These are phyloP conservation scores for Arthrobotrys entomopaga DNA, from an alignment of 2,329 filamentous ascomycete species.

Conservation along the genomic window DNA sequence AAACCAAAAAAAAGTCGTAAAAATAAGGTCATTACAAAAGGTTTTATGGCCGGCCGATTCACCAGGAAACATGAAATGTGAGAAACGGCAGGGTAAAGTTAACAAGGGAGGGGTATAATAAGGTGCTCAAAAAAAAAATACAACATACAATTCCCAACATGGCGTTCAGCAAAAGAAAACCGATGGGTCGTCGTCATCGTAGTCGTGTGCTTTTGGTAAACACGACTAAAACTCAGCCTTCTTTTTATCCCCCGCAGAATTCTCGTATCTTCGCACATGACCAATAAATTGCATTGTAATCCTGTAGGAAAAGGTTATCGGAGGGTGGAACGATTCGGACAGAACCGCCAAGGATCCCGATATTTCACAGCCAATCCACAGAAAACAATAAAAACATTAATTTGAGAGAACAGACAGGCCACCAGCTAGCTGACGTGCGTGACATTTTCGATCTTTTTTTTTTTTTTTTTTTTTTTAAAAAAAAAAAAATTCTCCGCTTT, in stretches of 20 bases:
- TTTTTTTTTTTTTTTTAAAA: not conserved
- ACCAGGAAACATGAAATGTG: not conserved
- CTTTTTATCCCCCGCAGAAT: no score
- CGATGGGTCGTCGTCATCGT: no score
- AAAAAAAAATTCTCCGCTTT: constrained; percentile 3
- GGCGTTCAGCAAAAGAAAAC: no score
- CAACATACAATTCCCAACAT: not conserved
- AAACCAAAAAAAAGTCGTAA: not conserved
- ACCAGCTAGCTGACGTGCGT: constrained; percentile 28
- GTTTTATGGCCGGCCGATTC: not conserved
- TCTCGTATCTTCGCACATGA: no score
- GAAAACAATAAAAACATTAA: not conserved
- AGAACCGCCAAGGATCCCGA: not conserved
- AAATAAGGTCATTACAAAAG: constrained; percentile 16
- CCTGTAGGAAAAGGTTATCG: no score
- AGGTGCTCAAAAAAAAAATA: not conserved
- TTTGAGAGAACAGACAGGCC: not conserved
- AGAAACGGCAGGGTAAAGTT: not conserved
- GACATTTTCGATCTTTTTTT: not conserved
- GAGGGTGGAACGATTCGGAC: not conserved
- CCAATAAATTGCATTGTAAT: no score
- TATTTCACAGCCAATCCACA: no score
- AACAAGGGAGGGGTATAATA: constrained; percentile 11
- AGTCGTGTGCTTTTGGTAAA: no score
- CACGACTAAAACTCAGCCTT: no score